A percentile compares a stretch with the other conserved stretches of the same genome.
Evolutionary conservation across 768 basidiomycete species (phyloP).

Genomic region (Holtermannia corniformis): DNA sequence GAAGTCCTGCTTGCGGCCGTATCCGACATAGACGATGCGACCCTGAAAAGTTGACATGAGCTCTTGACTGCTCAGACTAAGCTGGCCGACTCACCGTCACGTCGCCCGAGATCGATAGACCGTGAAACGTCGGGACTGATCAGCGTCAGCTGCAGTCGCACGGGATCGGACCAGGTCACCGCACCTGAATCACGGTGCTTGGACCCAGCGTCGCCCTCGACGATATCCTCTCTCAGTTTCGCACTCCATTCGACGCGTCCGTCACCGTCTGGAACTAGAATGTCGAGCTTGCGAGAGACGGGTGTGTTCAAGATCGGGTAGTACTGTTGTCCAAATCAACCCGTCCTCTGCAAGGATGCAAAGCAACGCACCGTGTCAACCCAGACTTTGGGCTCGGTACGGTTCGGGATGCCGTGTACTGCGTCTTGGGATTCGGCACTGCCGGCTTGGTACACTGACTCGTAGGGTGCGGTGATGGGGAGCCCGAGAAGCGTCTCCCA

Average conservation of each 20-base stretch:
- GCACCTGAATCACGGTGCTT: constrained; percentile 48
- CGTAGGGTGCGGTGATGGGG: constrained; percentile 24
- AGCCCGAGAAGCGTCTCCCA: constrained; percentile 35
- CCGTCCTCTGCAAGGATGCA: neutral
- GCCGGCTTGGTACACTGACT: constrained; percentile 35
- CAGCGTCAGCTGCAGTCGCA: constrained; percentile 6
- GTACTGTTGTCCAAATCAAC: constrained; percentile 45
- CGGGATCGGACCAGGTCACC: neutral
- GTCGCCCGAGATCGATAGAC: constrained; percentile 65
- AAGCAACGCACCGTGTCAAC: constrained; percentile 33
- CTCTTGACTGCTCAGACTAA: neutral
- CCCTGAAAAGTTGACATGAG: too few species aligned
- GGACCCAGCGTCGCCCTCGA: constrained; percentile 64
- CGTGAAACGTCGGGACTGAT: constrained; percentile 80
- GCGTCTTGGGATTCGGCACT: constrained; percentile 22
- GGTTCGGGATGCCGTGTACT: constrained; percentile 2
- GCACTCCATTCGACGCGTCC: constrained; percentile 53
- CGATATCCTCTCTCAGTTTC: constrained; percentile 62
- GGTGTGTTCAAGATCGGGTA: constrained; percentile 80
- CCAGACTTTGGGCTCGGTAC: constrained; percentile 26
- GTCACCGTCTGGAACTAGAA: constrained; percentile 46
- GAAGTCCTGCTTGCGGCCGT: constrained; percentile 66
- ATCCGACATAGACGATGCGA: constrained; percentile 60
- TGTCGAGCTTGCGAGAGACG: constrained; percentile 58
- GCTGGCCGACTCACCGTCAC: constrained; percentile 43